Evolutionary conservation across 2,329 filamentous ascomycete genomes (phyloP), one percentile per base, ranked within the genome.

Genomic region (Falciphora oryzae): DNA sequence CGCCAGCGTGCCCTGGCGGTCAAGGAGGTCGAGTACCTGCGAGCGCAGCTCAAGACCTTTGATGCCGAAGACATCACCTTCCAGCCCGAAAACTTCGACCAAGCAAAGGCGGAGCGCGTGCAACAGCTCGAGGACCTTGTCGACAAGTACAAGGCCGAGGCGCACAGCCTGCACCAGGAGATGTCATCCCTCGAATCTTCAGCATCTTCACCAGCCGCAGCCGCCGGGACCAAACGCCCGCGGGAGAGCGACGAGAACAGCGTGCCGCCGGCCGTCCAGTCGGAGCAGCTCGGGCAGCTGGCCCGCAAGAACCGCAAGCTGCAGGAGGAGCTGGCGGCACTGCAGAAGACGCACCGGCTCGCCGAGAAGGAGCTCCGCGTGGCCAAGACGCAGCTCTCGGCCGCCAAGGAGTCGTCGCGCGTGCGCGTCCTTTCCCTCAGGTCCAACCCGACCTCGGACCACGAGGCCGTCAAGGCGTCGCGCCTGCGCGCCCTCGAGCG

Each of bases 21-120:
- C 29, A 97, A 97, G 73, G 96, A 99, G 74, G 92, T 95, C 0
- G 93, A 97, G 69, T 97, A 96, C 73, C 83, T 99, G 8, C 90
- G 95, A 28, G 94, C 92, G 0, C 95, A 99, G 75, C 83, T 98
- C 64, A 93, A 93, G 77, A 89, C 91, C 0, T 90, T 96, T 66
- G 92, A 98, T 71, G 85, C 87, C 0, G 95, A 99, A 75, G 93
- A 98, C 71, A 86, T 87, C 63, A 93, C 93, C 0, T 90, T 97
- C 78, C 88, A 94, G 64, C 87, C 91, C 0, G 91, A 92, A 44
- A 87, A 85, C 58, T 89, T 90, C 64, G 92, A 99, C 71, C 85
- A 90, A 69, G 83, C 87, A 27, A 94, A 93, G 68, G 80, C 83
- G 0, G 83, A 89, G 67, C 89, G 92, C 28, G 89, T 97, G 25